phyloP scores from a whole-genome alignment of 495 filamentous ascomycete species.

The Aspergillus saccharolyticus region DNA sequence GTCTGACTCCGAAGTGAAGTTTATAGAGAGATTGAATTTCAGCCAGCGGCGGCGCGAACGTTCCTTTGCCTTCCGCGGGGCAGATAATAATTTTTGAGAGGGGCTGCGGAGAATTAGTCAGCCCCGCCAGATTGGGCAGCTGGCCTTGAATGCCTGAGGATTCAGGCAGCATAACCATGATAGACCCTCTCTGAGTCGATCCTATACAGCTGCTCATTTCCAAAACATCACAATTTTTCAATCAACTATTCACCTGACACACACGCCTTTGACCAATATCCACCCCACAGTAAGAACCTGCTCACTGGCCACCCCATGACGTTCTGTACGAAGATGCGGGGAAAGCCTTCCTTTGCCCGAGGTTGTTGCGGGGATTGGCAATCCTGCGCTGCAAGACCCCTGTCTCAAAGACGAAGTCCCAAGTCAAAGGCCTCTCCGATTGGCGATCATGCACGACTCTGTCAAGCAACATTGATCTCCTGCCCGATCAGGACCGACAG shows the following conservation, averaged over 20 bases:
- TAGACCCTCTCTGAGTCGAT: background rate
- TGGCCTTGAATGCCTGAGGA: background rate
- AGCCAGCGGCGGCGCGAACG: constrained; percentile 27
- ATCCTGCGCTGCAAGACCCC: background rate
- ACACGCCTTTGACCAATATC: background rate
- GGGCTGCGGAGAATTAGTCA: constrained; percentile 22
- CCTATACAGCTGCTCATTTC: background rate
- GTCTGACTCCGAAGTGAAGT: constrained; percentile 4
- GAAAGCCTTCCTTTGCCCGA: background rate
- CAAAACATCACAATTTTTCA: background rate
- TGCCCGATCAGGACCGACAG: background rate
- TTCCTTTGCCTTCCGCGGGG: constrained; percentile 42
- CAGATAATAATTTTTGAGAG: constrained; percentile 24
- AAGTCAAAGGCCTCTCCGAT: background rate
- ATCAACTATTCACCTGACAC: background rate
- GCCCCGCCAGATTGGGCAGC: background rate
- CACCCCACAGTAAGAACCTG: background rate
- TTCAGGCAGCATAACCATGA: background rate
- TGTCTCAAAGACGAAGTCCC: background rate
- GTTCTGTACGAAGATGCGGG: background rate
- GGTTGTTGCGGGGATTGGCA: background rate
- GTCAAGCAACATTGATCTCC: background rate
- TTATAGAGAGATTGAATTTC: constrained; percentile 21
- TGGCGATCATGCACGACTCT: background rate
- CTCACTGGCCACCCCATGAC: background rate